These are phyloP conservation scores for Pythium vanterpoolii DNA, from an alignment of 352 stramenopile genomes.

Conservation along the genomic window DNA sequence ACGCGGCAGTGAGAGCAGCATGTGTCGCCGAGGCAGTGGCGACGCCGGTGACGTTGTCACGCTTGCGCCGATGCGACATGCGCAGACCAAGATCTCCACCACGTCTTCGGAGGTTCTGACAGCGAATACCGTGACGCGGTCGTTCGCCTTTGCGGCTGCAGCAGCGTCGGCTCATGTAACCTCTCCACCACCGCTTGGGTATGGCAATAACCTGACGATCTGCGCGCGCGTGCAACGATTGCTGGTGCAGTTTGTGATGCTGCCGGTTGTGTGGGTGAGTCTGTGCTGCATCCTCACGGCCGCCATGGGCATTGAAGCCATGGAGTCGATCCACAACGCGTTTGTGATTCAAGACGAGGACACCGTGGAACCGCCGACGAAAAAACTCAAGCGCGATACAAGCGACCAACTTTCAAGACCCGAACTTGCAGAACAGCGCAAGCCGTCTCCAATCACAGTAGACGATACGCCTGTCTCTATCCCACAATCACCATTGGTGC, in stretches of 20 bases:
- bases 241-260: slow-evolving; percentile 49
- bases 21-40: slow-evolving; percentile 12
- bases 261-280: slow-evolving; percentile 61
- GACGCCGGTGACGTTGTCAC: slow-evolving; percentile 7
- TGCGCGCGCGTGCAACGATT: slow-evolving; percentile 29
- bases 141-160: background rate
- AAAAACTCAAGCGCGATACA: slow-evolving; percentile 13
- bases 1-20: background rate
- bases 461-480: background rate
- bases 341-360: background rate
- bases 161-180: background rate
- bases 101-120: too few species aligned
- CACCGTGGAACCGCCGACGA: slow-evolving; percentile 8
- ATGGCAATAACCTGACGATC: slow-evolving; percentile 2
- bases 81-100: background rate
- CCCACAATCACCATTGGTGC: background rate
- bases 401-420: background rate
- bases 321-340: slow-evolving; percentile 41
- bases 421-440: slow-evolving; percentile 3
- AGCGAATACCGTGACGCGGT: background rate
- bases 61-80: background rate
- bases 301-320: slow-evolving; percentile 50
- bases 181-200: background rate
- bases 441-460: background rate
- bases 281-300: slow-evolving; percentile 55